phyloP scores from a whole-genome alignment of 179 eudicot genomes.

The Silene noctiflora region DNA sequence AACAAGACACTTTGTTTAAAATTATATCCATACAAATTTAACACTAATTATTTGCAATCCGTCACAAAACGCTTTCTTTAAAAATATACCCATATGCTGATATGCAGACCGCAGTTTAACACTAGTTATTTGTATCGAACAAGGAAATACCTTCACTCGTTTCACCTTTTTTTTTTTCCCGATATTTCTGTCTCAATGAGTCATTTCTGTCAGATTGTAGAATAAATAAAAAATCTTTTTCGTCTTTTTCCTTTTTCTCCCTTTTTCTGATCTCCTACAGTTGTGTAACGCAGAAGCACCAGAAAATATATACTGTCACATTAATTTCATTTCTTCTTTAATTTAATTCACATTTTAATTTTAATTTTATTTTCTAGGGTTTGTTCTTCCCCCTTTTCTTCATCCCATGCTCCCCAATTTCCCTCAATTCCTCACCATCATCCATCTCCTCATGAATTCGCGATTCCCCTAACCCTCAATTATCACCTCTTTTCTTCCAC shows the following conservation, averaged over 20 bases:
- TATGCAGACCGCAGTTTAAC: no score
- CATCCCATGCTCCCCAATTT: not conserved
- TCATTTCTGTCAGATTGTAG: no score
- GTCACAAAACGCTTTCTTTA: no score
- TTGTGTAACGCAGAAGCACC: not conserved
- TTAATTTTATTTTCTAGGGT: not conserved
- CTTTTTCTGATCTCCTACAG: not conserved
- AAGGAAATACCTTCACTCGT: no score
- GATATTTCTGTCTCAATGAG: no score
- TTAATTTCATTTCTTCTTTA: not conserved
- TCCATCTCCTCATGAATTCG: not conserved
- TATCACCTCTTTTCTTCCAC: not conserved
- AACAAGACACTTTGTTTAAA: no score
- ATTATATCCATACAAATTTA: no score
- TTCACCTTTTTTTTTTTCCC: no score
- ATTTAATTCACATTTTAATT: not conserved
- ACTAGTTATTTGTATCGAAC: no score
- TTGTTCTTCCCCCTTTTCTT: conserved; percentile 9
- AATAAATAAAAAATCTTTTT: not conserved
- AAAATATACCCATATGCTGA: no score
- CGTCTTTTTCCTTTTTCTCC: not conserved
- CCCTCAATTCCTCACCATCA: conserved; percentile 6
- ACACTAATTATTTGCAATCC: no score
- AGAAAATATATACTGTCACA: not conserved
- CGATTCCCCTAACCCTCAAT: not conserved